phyloP scores from a whole-genome alignment of 768 basidiomycete species.

The Symmetrospora coprosmae region DNA sequence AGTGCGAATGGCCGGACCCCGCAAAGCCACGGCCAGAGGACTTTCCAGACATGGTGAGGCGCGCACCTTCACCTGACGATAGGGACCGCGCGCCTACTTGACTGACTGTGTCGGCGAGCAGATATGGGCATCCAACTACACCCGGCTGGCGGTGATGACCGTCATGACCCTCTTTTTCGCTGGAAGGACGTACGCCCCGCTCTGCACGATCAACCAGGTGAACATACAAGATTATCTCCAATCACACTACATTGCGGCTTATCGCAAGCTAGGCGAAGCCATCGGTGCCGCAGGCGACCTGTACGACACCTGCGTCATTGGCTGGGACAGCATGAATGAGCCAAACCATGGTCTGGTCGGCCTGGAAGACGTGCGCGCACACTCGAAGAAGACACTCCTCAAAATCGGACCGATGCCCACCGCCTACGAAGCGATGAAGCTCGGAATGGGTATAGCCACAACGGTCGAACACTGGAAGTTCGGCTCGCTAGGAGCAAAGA shows the following conservation, averaged over 20 bases:
- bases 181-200: constrained; percentile 74
- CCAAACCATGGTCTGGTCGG: constrained; percentile 70
- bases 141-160: constrained; percentile 71
- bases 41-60: constrained; percentile 60
- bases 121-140: constrained; percentile 95
- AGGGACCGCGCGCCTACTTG: too few relatives aligned
- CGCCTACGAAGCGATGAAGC: constrained; percentile 62
- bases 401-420: constrained; percentile 81
- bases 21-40: constrained; percentile 52
- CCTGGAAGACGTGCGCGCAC: constrained; percentile 52
- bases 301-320: constrained; percentile 74
- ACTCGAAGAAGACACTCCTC: constrained; percentile 55
- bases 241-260: constrained; percentile 31
- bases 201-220: constrained; percentile 73
- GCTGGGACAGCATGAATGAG: constrained; percentile 95
- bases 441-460: constrained; percentile 76
- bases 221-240: constrained; percentile 57
- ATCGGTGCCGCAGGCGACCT: constrained; percentile 46
- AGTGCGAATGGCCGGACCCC: constrained; percentile 68
- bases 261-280: constrained; percentile 28
- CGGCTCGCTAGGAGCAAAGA: constrained; percentile 58
- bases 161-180: constrained; percentile 91
- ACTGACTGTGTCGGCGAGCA: constrained; percentile 62
- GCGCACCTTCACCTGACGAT: not conserved
- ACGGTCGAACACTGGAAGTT: constrained; percentile 73